These are phyloP conservation scores for Phytopythium montanum DNA, from an alignment of 352 stramenopile genomes.

Conservation along the genomic window DNA sequence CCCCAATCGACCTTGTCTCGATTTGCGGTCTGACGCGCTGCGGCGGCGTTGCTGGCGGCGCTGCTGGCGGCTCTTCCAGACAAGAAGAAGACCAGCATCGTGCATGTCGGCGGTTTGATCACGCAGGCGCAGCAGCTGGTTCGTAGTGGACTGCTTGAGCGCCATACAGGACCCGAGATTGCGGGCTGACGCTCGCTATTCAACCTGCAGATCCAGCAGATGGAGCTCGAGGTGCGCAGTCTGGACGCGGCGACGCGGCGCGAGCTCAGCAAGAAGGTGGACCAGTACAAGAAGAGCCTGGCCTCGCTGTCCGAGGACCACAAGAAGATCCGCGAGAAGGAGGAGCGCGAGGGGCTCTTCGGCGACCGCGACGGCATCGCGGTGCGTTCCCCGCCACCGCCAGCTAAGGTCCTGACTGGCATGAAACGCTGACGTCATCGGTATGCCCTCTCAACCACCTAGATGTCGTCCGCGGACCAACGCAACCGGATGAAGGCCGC, in stretches of 20 bases:
- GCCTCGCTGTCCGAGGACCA: conserved; percentile 77
- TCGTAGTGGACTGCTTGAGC: conserved; percentile 4
- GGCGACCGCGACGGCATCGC: conserved; percentile 67
- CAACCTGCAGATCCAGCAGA: conserved; percentile 78
- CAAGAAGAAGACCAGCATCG: conserved; percentile 84
- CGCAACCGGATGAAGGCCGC: conserved; percentile 74
- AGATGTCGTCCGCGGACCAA: conserved; percentile 65
- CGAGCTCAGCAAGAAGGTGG: conserved; percentile 87
- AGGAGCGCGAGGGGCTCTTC: conserved; percentile 82
- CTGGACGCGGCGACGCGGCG: conserved; percentile 70
- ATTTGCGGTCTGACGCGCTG: too few species aligned
- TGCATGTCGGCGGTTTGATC: conserved; percentile 73
- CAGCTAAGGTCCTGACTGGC: too few species aligned
- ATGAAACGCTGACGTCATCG: background rate
- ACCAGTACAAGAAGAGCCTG: conserved; percentile 89
- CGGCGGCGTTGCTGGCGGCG: background rate
- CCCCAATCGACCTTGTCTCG: too few species aligned
- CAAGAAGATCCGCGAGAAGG: conserved; percentile 79
- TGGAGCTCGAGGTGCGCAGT: conserved; percentile 86
- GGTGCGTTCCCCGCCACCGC: conserved; percentile 20
- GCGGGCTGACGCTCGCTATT: too few species aligned
- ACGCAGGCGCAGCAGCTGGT: conserved; percentile 84
- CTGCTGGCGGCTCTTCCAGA: conserved; percentile 30
- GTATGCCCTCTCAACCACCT: background rate
- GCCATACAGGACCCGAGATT: too few species aligned